phyloP scores from a whole-genome alignment of 495 filamentous ascomycete species.

The Penicillium diatomitis region DNA sequence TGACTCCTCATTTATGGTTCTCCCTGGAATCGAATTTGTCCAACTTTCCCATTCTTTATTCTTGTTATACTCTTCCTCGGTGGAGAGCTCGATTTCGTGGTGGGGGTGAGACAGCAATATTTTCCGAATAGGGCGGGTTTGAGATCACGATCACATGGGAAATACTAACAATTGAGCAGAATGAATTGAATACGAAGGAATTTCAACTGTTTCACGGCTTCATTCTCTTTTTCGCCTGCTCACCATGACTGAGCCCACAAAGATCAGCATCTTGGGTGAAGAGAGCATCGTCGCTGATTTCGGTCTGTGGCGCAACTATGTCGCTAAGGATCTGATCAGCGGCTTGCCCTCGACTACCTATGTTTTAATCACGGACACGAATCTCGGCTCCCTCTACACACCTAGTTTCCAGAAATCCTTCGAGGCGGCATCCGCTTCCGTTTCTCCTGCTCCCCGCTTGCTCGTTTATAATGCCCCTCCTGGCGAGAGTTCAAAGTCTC shows the following conservation, averaged over 20 bases:
- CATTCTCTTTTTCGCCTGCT: not conserved
- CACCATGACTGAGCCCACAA: slow-evolving; percentile 36
- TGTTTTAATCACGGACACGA: slow-evolving; percentile 92
- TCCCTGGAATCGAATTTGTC: not conserved
- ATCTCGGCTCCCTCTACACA: slow-evolving; percentile 73
- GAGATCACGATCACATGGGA: not conserved
- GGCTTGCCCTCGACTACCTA: slow-evolving; percentile 80
- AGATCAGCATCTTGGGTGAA: slow-evolving; percentile 49
- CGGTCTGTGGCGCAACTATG: slow-evolving; percentile 75
- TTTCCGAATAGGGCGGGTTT: no score
- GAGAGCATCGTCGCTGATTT: slow-evolving; percentile 90
- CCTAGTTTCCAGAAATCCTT: slow-evolving; percentile 68
- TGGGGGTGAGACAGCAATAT: slow-evolving; percentile 8
- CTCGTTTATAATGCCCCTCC: slow-evolving; percentile 82
- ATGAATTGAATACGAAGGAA: slow-evolving; percentile 26
- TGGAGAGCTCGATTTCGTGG: slow-evolving; percentile 14
- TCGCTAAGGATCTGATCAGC: slow-evolving; percentile 71
- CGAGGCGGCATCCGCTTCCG: slow-evolving; percentile 38
- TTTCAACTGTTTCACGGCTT: slow-evolving; percentile 1
- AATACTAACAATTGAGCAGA: slow-evolving; percentile 17
- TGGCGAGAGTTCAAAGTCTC: slow-evolving; percentile 86
- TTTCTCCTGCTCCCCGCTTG: slow-evolving; percentile 54
- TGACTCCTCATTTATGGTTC: not conserved
- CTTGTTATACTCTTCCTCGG: not conserved
- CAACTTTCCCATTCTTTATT: not conserved